Conservation (phyloP, 768 basidiomycete genomes). For the Termitomyces sp. region DNA sequence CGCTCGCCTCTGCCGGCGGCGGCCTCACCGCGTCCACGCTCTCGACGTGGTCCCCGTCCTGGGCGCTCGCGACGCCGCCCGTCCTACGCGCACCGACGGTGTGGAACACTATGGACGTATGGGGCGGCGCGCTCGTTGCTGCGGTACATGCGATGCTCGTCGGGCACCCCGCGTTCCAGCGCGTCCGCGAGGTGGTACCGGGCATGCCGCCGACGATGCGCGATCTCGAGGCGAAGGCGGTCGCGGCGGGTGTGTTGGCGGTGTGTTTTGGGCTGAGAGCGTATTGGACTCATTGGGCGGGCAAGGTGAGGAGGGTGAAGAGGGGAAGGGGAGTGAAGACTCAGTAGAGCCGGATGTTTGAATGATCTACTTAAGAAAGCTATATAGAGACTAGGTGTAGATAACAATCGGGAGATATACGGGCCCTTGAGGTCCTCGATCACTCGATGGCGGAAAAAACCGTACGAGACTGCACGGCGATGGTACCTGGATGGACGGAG, state of each 20-base stretch:
- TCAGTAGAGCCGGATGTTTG: neutral
- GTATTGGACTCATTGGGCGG: conserved; percentile 22
- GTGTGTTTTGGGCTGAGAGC: conserved; percentile 31
- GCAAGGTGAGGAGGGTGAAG: too few relatives aligned
- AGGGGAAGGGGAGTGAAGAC: neutral
- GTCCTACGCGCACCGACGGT: conserved; percentile 36
- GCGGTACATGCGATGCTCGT: conserved; percentile 11
- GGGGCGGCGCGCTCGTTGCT: conserved; percentile 45
- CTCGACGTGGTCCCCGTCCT: conserved; percentile 35
- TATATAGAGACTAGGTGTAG: too few relatives aligned
- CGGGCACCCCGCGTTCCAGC: conserved; percentile 7
- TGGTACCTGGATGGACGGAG: too few relatives aligned
- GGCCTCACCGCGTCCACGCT: conserved; percentile 40
- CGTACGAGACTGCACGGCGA: too few relatives aligned
- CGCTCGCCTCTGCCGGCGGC: conserved; percentile 42
- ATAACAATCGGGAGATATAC: too few relatives aligned
- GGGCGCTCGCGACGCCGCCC: conserved; percentile 43
- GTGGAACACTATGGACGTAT: conserved; percentile 41
- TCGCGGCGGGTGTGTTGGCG: conserved; percentile 26
- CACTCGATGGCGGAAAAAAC: too few relatives aligned
- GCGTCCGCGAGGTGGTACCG: neutral
- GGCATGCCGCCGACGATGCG: neutral
- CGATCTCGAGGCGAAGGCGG: conserved; percentile 25
- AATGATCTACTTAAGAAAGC: too few relatives aligned
- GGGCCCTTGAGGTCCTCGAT: too few relatives aligned